Conservation (phyloP, 2,329 filamentous ascomycete genomes). For the Drechslera avenae region DNA sequence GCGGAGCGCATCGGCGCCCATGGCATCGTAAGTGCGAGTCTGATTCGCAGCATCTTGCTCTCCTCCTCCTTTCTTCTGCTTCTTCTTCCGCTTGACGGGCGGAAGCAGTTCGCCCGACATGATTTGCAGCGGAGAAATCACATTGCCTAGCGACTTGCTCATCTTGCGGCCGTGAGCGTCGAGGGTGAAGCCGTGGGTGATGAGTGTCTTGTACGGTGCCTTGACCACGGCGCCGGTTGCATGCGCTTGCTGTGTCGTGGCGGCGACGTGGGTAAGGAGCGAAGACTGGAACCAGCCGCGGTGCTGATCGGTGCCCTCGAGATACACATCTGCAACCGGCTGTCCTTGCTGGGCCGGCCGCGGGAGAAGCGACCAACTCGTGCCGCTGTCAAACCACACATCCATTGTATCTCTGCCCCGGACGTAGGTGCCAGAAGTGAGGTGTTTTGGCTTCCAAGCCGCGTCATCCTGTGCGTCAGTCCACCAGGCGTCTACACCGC, state of each 20-base stretch:
- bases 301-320: slow-evolving; percentile 95
- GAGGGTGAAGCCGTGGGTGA: slow-evolving; percentile 94
- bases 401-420: slow-evolving; percentile 97
- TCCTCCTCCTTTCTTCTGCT: slow-evolving; percentile 48
- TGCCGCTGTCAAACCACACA: slow-evolving; percentile 99
- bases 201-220: slow-evolving; percentile 84
- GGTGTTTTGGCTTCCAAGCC: slow-evolving; percentile 73
- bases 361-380: slow-evolving; percentile 72
- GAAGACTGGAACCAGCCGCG: slow-evolving; percentile 99
- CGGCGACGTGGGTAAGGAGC: slow-evolving; percentile 82
- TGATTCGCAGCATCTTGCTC: slow-evolving; percentile 33
- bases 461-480: slow-evolving; percentile 76
- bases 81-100: slow-evolving; percentile 69
- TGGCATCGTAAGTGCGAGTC: slow-evolving; percentile 65
- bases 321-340: slow-evolving; percentile 77
- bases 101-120: slow-evolving; percentile 82
- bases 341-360: slow-evolving; percentile 29
- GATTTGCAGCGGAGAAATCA: slow-evolving; percentile 78
- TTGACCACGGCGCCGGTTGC: slow-evolving; percentile 31
- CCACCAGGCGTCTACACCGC: slow-evolving; percentile 94
- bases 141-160: slow-evolving; percentile 96
- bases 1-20: slow-evolving; percentile 85
- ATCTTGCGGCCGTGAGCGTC: slow-evolving; percentile 94
- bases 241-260: slow-evolving; percentile 56
- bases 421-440: slow-evolving; percentile 64